Conservation (phyloP, 2,329 filamentous ascomycete species). For the Pseudocercospora ulei region DNA sequence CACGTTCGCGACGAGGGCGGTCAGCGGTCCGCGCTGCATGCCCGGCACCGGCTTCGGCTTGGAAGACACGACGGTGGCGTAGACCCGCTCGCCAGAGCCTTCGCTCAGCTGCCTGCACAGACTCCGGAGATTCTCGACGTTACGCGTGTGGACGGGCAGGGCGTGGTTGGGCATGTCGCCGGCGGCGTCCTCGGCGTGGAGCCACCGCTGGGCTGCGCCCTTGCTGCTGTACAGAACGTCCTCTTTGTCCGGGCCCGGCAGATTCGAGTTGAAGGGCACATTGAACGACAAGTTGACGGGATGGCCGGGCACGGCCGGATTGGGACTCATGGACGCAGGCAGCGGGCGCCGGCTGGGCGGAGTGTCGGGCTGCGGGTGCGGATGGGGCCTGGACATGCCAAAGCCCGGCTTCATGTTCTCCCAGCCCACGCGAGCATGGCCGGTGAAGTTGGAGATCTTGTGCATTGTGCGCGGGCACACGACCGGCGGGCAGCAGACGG, state of each 20-base stretch:
- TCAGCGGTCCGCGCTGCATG: constrained; percentile 43
- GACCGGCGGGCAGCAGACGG: constrained; percentile 13
- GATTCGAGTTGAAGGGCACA: constrained; percentile 85
- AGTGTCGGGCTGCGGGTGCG: constrained; percentile 22
- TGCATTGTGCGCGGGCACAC: constrained; percentile 44
- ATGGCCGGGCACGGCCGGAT: constrained; percentile 61
- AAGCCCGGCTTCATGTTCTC: constrained; percentile 56
- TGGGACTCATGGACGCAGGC: constrained; percentile 39
- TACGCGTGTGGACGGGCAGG: constrained; percentile 81
- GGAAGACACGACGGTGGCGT: constrained; percentile 74
- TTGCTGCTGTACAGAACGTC: constrained; percentile 88
- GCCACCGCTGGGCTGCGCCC: constrained; percentile 83
- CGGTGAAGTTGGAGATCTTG: constrained; percentile 59
- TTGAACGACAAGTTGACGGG: constrained; percentile 94
- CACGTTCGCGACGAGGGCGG: constrained; percentile 62
- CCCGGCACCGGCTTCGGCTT: constrained; percentile 56
- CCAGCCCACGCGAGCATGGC: constrained; percentile 57
- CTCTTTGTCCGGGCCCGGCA: constrained; percentile 84
- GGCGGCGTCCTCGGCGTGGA: constrained; percentile 75
- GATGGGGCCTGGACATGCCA: constrained; percentile 51
- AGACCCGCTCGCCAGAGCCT: constrained; percentile 52
- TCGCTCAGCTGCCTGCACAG: constrained; percentile 75
- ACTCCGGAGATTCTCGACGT: constrained; percentile 67
- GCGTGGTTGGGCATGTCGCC: constrained; percentile 79
- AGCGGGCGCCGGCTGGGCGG: constrained; percentile 39